A percentile compares a stretch with the other conserved stretches of the same genome.
Conservation (phyloP, 331 rosid genomes). For the Pyrus hybrid region DNA sequence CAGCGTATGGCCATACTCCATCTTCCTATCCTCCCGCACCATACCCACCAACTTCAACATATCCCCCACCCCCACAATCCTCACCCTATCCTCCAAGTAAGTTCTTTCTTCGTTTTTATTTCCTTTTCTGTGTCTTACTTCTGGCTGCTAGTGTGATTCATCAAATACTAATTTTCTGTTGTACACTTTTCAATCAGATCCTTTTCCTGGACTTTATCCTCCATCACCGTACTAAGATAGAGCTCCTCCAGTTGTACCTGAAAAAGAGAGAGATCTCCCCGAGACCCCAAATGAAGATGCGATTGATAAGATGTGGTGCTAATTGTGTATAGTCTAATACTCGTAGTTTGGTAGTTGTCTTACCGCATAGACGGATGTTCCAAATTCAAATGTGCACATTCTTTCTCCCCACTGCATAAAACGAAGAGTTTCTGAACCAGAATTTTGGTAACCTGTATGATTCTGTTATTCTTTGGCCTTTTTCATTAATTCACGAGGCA, state of each 20-base stretch:
- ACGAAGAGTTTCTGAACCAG: background rate
- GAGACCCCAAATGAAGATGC: background rate
- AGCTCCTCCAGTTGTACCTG: background rate
- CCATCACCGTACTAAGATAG: constrained; percentile 51
- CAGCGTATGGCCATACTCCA: constrained; percentile 5
- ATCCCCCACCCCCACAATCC: constrained; percentile 43
- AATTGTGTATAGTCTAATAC: constrained; percentile 1
- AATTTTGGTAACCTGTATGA: background rate
- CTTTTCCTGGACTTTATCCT: constrained; percentile 50
- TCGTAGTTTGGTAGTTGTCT: background rate
- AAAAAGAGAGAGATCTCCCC: too few species aligned
- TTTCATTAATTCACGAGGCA: background rate
- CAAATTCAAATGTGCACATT: background rate
- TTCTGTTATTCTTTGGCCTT: background rate
- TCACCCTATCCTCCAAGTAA: constrained; percentile 41
- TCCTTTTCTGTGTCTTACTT: background rate
- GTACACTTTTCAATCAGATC: constrained; percentile 18
- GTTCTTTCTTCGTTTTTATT: background rate
- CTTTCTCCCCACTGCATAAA: background rate
- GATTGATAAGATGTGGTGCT: background rate
- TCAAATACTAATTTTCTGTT: background rate
- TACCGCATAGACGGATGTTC: background rate
- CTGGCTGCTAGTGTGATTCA: background rate
- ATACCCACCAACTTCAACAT: constrained; percentile 31
- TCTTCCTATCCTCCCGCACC: constrained; percentile 27